Evolutionary conservation across 768 basidiomycete genomes (phyloP).

Genomic region (Galerina marginata): DNA sequence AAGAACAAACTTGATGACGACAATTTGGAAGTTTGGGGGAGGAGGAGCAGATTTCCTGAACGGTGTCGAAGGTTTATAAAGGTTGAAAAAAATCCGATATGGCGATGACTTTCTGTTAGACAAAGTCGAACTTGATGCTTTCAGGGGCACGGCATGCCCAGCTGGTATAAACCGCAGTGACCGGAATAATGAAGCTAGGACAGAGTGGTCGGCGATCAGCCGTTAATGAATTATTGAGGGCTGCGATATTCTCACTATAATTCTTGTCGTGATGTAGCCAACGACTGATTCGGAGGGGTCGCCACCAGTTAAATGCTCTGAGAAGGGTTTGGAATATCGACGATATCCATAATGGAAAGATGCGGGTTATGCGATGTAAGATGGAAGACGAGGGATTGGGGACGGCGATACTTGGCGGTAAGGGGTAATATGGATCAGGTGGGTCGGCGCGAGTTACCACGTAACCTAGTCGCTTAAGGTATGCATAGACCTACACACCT

Average conservation of each 20-base stretch:
- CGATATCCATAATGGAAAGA: slow-evolving; percentile 40
- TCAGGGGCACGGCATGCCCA: slow-evolving; percentile 59
- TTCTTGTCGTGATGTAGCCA: slow-evolving; percentile 57
- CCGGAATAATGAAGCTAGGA: slow-evolving; percentile 67
- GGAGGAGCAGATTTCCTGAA: slow-evolving; percentile 81
- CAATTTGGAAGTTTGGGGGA: slow-evolving; percentile 84
- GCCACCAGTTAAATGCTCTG: slow-evolving; percentile 67
- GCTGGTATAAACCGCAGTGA: slow-evolving; percentile 75
- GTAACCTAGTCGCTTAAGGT: slow-evolving; percentile 92
- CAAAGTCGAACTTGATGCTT: slow-evolving; percentile 29
- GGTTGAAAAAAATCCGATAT: slow-evolving; percentile 86
- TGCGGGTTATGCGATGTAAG: slow-evolving; percentile 36
- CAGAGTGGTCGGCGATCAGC: neutral
- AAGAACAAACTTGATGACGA: slow-evolving; percentile 78
- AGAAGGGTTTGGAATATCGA: slow-evolving; percentile 35
- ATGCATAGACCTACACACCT: slow-evolving; percentile 78
- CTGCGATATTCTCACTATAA: slow-evolving; percentile 46
- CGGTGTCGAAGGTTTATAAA: slow-evolving; percentile 89
- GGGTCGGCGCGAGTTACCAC: slow-evolving; percentile 77
- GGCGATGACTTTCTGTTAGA: slow-evolving; percentile 45
- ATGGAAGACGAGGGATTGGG: slow-evolving; percentile 29
- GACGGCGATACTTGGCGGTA: slow-evolving; percentile 39
- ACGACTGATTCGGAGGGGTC: slow-evolving; percentile 52
- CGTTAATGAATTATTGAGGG: neutral
- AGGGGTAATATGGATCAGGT: slow-evolving; percentile 59